A percentile compares a stretch with the other conserved stretches of the same genome.
These are phyloP conservation scores for Naematelia encephala DNA, from an alignment of 768 basidiomycete species.

Conservation along the genomic window DNA sequence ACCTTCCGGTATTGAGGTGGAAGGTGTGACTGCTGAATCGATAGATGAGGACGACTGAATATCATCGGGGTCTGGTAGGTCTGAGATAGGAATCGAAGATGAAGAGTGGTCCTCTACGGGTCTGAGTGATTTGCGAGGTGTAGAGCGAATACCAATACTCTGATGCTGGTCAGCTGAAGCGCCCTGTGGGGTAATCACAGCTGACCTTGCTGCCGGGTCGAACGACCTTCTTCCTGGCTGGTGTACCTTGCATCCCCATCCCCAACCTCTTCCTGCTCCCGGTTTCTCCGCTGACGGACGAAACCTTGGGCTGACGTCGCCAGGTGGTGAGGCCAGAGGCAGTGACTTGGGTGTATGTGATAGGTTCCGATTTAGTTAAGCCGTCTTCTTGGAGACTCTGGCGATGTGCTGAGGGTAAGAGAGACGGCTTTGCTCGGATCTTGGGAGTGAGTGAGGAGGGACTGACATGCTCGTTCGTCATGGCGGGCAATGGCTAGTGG, in stretches of 20 bases:
- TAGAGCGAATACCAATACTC: neutral
- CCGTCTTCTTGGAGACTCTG: neutral
- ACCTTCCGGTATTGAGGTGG: neutral
- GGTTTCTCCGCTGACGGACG: neutral
- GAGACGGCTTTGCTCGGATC: no score
- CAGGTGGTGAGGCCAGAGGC: slow-evolving; percentile 1
- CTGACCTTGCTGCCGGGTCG: neutral
- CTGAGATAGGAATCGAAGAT: slow-evolving; percentile 9
- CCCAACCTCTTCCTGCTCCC: slow-evolving; percentile 15
- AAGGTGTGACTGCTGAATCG: neutral
- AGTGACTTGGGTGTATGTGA: neutral
- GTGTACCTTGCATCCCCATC: slow-evolving; percentile 36
- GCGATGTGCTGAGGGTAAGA: neutral
- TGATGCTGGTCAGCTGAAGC: neutral
- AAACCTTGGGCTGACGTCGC: neutral
- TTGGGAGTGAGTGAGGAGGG: no score
- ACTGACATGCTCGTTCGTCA: no score
- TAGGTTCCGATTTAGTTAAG: neutral
- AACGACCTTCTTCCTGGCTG: slow-evolving; percentile 20
- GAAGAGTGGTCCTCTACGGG: neutral
- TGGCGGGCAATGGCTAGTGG: no score
- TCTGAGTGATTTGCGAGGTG: neutral
- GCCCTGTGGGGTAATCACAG: neutral
- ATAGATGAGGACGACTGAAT: neutral
- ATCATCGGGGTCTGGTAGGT: neutral